These are phyloP conservation scores for Beta lomatogona DNA, from an alignment of 179 eudicot genomes.

Conservation along the genomic window DNA sequence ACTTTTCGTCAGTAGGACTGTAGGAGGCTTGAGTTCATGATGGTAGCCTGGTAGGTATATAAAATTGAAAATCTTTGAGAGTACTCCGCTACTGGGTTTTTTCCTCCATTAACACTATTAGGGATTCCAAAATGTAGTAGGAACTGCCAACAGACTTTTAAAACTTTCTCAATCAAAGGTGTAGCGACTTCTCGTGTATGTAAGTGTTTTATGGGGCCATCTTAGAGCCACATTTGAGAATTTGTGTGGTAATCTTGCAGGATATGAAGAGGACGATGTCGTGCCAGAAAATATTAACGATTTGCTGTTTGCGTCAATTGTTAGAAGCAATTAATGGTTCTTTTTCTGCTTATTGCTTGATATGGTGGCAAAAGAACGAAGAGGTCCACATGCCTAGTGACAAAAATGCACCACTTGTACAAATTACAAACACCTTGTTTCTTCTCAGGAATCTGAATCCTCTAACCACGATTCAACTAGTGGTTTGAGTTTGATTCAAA, in stretches of 20 bases:
- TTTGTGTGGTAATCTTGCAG: conserved; percentile 31
- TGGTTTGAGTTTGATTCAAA: not conserved
- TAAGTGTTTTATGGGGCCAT: not conserved
- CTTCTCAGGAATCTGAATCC: not conserved
- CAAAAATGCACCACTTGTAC: not conserved
- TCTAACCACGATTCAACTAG: too few relatives aligned
- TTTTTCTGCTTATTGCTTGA: not conserved
- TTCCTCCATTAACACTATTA: not conserved
- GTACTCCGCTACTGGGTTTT: not conserved
- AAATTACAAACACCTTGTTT: not conserved
- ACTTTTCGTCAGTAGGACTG: not conserved
- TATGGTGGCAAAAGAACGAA: not conserved
- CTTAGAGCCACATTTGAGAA: not conserved
- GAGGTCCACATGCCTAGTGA: conserved; percentile 6
- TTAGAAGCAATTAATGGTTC: conserved; percentile 35
- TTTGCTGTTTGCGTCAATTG: conserved; percentile 66
- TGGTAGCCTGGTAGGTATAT: not conserved
- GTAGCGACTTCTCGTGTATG: not conserved
- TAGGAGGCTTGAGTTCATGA: not conserved
- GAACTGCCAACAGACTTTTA: not conserved
- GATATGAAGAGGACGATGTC: conserved; percentile 37
- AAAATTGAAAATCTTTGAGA: not conserved
- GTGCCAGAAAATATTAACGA: conserved; percentile 59
- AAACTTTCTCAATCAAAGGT: not conserved
- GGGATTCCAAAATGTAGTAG: not conserved